Evolutionary conservation across 2,329 filamentous ascomycete species (phyloP), one percentile per base, ranked within the genome.

Genomic region (Ilyonectria destructans): DNA sequence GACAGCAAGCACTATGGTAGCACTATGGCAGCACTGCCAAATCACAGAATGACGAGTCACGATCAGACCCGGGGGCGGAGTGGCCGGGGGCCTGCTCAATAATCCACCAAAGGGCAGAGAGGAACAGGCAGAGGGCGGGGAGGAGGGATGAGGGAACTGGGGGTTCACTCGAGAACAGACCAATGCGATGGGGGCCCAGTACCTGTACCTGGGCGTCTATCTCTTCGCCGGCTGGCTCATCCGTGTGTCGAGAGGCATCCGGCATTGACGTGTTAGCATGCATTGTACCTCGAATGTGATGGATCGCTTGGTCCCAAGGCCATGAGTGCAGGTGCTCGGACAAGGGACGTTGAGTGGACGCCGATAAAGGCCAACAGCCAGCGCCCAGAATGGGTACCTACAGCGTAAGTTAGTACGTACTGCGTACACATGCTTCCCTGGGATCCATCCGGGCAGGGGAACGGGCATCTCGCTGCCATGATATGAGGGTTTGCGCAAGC

Each of bases 11-110:
- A 57, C 46, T 35, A 51, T 60, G 46, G 46, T 49, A 61, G 58
- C 43, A 60, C 21, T 56, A 61, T 56, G 51, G 48, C 61, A 54
- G 60, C 54, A 56, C 58, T 66, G 58, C 63, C 63, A 58, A 66
- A 61, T 66, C 63, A 66, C 58, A 57, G 35, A 55, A 61, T 66
- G 63, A 66, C 63, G 63, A 66, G 63, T 66, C 63, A 59, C 57
- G 57, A 66, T 66, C 57, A 61, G 51, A 57, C 45, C 60, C 60
- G 60, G 60, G 60, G 62, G 58, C 52, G 62, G 49, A 65, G 48
- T 45, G 55, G 37, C 62, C 62, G 40, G 62, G 60, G 56, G 56
- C 33, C 58, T 65, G 62, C 54, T 58, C 56, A 65, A 65, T 65
- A 66, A 66, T 66, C 57, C 63, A 61, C 63, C 63, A 66, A 66